Evolutionary conservation across 1,284 basidiomycete species (phyloP), one percentile per base, ranked within the genome.

Genomic region (Lentinus polychrous): DNA sequence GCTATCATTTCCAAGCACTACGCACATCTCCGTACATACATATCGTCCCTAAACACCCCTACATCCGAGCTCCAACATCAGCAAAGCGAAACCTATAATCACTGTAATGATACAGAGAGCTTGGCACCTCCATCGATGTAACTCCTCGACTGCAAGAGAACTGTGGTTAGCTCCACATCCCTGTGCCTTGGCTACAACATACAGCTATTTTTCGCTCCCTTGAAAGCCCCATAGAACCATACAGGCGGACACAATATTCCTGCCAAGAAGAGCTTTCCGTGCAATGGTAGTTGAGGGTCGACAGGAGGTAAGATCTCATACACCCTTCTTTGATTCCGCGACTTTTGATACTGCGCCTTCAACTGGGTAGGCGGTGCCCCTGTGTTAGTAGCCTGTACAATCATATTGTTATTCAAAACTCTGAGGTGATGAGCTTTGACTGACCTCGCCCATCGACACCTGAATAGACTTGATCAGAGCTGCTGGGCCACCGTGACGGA

Each of bases 161-260:
- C 22, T 23, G 20, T 33, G 12, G 17, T 38, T 41, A 41, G 22
- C 36, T 38, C 14, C 36, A 20, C 23, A 6, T 27, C 5, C 3
- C 12, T 4, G 7, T 18, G 5, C 2, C 23, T 34, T 38, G 12
- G 32, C 12, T 32, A n/a, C 11, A 6, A 58, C 58, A 38, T 36
- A 61, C 58, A 59, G 44, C 43, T 52, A 31, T 59, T 56, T 22
- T 51, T 51, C 2, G 32, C 34, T 22, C 47, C 47, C 3, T 51
- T 43, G 34, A 53, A 55, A n/a, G 49, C 59, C 7, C 59, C 59
- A 5, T 54, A 23, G 11, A 55, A 46, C 59, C 57, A 59, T 22
- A 51, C 50, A 2, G 58, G 59, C 18, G 52, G 55, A 45, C 54
- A 57, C 18, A 58, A 22, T 15, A 57, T 38, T 3, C 59, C 59